Evolutionary conservation across 2,329 filamentous ascomycete genomes (phyloP).

Genomic region (Fusarium algeriense): DNA sequence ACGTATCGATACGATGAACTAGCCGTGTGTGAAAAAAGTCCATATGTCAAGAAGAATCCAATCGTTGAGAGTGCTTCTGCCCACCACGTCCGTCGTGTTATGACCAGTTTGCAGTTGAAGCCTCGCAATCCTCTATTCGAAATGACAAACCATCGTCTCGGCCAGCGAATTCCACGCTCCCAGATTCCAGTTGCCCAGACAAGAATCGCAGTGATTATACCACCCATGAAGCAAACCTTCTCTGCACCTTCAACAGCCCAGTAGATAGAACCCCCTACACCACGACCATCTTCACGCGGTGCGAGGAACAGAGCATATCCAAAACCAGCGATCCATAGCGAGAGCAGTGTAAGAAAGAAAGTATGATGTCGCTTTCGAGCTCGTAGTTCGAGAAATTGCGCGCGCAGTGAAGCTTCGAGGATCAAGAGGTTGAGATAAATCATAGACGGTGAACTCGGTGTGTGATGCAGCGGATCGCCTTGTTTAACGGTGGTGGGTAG

Average conservation of each 20-base stretch:
- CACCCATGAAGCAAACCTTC: conserved; percentile 91
- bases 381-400: conserved; percentile 91
- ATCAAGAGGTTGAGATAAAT: conserved; percentile 99
- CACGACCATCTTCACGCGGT: conserved; percentile 94
- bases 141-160: conserved; percentile 87
- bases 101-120: conserved; percentile 96
- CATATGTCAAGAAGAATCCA: conserved; percentile 83
- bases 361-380: conserved; percentile 91
- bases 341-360: conserved; percentile 86
- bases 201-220: conserved; percentile 85
- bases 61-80: conserved; percentile 79
- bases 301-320: conserved; percentile 91
- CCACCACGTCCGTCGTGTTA: conserved; percentile 86
- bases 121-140: conserved; percentile 89
- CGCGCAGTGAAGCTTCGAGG: conserved; percentile 91
- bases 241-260: conserved; percentile 93
- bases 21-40: conserved; percentile 74
- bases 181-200: conserved; percentile 97
- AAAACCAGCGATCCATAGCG: conserved; percentile 85
- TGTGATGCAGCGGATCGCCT: conserved; percentile 79
- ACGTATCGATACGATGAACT: conserved; percentile 82
- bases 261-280: conserved; percentile 93
- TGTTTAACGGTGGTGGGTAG: conserved; percentile 59
- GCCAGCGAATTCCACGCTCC: conserved; percentile 95
- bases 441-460: conserved; percentile 92